These are phyloP conservation scores for Erodium trifolium DNA, from an alignment of 441 rosid genomes.

Conservation along the genomic window DNA sequence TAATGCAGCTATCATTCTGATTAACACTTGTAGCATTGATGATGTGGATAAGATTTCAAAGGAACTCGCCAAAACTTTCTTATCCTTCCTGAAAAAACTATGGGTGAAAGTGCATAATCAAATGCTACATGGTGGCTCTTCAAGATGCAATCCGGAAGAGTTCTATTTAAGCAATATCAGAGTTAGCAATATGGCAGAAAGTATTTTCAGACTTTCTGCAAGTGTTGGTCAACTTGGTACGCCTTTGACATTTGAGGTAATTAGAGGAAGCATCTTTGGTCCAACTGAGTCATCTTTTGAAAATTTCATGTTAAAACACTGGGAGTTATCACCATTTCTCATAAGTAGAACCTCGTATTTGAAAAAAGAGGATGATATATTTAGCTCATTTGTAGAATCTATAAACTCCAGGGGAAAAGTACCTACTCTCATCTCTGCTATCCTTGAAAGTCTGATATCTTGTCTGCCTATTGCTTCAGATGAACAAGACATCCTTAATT, in stretches of 20 bases:
- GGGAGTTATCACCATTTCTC: slow-evolving; percentile 44
- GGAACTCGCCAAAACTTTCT: slow-evolving; percentile 27
- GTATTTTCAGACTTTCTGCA: slow-evolving; percentile 46
- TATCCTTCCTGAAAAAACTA: slow-evolving; percentile 26
- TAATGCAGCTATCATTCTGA: slow-evolving; percentile 33
- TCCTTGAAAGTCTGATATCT: slow-evolving; percentile 35
- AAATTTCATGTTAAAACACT: slow-evolving; percentile 32
- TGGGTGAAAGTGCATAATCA: slow-evolving; percentile 36
- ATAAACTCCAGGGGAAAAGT: slow-evolving; percentile 21
- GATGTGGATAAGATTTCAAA: slow-evolving; percentile 32
- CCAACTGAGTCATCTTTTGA: slow-evolving; percentile 24
- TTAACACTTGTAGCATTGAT: slow-evolving; percentile 31
- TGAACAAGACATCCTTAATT: slow-evolving; percentile 42
- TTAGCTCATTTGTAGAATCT: slow-evolving; percentile 26
- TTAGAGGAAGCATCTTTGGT: slow-evolving; percentile 35
- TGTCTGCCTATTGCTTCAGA: slow-evolving; percentile 55
- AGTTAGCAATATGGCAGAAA: slow-evolving; percentile 36
- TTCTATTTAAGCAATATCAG: slow-evolving; percentile 27
- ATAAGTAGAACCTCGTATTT: slow-evolving; percentile 26
- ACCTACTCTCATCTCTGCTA: slow-evolving; percentile 28
- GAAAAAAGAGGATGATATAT: slow-evolving; percentile 26
- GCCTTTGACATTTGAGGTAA: slow-evolving; percentile 18
- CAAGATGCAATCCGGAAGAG: slow-evolving; percentile 16
- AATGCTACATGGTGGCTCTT: slow-evolving; percentile 23
- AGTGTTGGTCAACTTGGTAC: slow-evolving; percentile 15